Base-by-base conservation (phyloP, 805 yeast genomes). In the Cephaloascus fragrans region DNA sequence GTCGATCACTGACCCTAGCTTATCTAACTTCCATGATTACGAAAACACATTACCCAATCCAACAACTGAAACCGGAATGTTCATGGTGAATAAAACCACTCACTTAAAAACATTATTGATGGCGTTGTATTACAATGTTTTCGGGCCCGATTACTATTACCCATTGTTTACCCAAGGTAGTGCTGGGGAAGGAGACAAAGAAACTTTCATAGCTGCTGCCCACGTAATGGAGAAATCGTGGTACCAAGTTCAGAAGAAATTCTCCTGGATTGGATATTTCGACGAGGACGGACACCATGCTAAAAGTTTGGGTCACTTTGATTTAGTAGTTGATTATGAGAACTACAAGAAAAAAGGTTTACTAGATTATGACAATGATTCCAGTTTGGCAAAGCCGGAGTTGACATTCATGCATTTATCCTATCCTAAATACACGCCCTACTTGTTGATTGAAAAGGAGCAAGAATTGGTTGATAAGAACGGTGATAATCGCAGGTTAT, bases 131-230 rank as follows among this genome's bases (percentile, higher is more conserved):
- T 83, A 83, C 54, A 82, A 83, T 47, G 56, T 77, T 1, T 62
- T 64, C 54, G 89, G 90, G 0, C 87, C 87, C 1, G 56, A 64
- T 6, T 77, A 71, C 58, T 83, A 75, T 53, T 83, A 82, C 48
- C 81, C 80, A 9, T 56, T 83, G 41, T 64, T 83, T 45, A 73
- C 85, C 0, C 89, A 81, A 51, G 86, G 86, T 3, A 66, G 76
- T 19, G 78, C 86, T 1, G 90, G 90, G 19, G 83, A 82, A 61
- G 89, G 90, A 38, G 90, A 83, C 51, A 83, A 83, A 52, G 90
- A 83, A 50, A 80, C 90, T 0, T 81, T 80, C 47, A 70, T 77
- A 32, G 75, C 82, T 8, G 88, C 86, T 1, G 84, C 88, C 3
- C 65, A 69, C 39, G 78, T 61, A 1, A 49, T 74, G 50, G 46